Evolutionary conservation across 2,329 filamentous ascomycete species (phyloP).

Genomic region (Trichothecium roseum): DNA sequence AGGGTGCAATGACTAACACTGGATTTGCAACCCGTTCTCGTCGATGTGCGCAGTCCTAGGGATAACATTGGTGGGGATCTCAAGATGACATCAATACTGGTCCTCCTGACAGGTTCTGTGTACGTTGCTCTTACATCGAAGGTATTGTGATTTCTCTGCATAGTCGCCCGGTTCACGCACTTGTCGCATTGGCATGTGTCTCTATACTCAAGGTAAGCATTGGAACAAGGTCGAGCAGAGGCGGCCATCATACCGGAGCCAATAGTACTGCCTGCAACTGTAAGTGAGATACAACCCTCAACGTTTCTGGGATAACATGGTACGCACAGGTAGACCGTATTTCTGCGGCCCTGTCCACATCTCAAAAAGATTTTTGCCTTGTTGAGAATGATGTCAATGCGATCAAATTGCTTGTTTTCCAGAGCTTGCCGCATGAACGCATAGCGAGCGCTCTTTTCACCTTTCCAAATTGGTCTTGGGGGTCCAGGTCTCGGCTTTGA

Average conservation of each 20-base stretch:
- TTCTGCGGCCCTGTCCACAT: too few relatives aligned
- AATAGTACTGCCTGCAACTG: neutral
- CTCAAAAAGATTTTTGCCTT: too few relatives aligned
- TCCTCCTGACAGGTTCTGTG: neutral
- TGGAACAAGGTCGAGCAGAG: neutral
- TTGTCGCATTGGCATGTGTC: conserved; percentile 31
- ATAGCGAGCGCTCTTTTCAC: too few relatives aligned
- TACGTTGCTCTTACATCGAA: conserved; percentile 20
- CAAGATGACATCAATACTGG: neutral
- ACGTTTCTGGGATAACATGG: too few relatives aligned
- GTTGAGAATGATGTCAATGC: too few relatives aligned
- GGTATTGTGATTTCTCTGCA: conserved; percentile 30
- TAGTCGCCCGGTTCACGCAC: conserved; percentile 30
- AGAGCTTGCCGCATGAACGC: too few relatives aligned
- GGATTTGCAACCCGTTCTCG: conserved; percentile 18
- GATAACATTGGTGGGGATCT: conserved; percentile 21
- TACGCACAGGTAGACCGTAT: too few relatives aligned
- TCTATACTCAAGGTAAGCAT: conserved; percentile 10
- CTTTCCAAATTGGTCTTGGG: too few relatives aligned
- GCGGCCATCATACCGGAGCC: conserved; percentile 1
- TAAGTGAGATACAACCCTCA: too few relatives aligned
- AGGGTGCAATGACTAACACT: conserved; percentile 15
- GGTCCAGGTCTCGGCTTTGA: too few relatives aligned
- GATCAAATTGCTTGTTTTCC: too few relatives aligned
- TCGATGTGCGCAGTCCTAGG: conserved; percentile 15